A percentile compares a stretch with the other conserved stretches of the same genome.
Conservation (phyloP, 1,284 basidiomycete species). For the Golubevia sp. region DNA sequence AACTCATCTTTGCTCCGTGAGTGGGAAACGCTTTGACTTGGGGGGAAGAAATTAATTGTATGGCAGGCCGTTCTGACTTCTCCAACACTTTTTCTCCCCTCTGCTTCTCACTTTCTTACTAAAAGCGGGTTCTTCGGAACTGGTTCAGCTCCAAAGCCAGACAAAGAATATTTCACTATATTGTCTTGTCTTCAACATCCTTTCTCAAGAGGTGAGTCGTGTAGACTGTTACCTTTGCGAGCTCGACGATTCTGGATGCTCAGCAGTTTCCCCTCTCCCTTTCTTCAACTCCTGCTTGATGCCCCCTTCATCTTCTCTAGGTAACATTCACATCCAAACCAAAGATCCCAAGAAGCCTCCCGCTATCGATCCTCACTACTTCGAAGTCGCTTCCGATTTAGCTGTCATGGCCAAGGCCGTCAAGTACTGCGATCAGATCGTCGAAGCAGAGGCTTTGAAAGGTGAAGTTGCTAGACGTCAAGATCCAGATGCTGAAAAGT, state of each 20-base stretch:
- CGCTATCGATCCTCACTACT: slow-evolving; percentile 12
- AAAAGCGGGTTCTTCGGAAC: slow-evolving; percentile 28
- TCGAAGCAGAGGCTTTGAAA: slow-evolving; percentile 16
- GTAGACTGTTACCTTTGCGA: too few species aligned
- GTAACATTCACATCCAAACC: slow-evolving; percentile 28
- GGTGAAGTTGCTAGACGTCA: slow-evolving; percentile 22
- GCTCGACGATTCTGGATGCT: too few species aligned
- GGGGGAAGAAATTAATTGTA: too few species aligned
- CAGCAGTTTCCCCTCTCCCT: too few species aligned
- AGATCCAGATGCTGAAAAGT: slow-evolving; percentile 26
- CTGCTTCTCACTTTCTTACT: slow-evolving; percentile 6
- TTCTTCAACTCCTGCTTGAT: too few species aligned
- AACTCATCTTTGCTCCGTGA: slow-evolving; percentile 40
- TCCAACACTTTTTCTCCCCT: too few species aligned
- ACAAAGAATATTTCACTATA: slow-evolving; percentile 36
- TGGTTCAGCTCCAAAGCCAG: slow-evolving; percentile 25
- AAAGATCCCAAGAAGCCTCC: slow-evolving; percentile 11
- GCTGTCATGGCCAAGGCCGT: slow-evolving; percentile 32
- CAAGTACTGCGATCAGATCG: slow-evolving; percentile 32
- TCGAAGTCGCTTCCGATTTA: slow-evolving; percentile 34
- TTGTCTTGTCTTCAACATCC: slow-evolving; percentile 35
- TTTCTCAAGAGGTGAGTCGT: slow-evolving; percentile 33
- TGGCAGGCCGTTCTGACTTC: too few species aligned
- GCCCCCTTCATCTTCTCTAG: too few species aligned
- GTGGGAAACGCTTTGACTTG: background rate